A percentile compares a stretch with the other conserved stretches of the same genome.
Evolutionary conservation across 2,329 filamentous ascomycete species (phyloP).

Genomic region (Leptodontidium sp.): DNA sequence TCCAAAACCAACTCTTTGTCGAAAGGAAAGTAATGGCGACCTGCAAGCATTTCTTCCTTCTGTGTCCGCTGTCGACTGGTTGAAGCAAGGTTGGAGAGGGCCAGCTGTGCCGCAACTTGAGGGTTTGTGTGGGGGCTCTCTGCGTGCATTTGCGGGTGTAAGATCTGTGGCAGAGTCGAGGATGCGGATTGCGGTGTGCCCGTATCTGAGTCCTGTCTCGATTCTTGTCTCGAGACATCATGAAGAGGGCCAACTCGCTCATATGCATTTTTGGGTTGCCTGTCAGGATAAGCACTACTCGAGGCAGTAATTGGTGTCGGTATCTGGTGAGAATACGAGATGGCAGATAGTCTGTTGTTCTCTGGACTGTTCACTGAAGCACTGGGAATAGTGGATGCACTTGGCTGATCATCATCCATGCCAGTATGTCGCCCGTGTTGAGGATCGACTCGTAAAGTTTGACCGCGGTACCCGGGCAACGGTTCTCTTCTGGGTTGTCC

Average conservation of each 20-base stretch:
- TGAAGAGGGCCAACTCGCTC: slow-evolving; percentile 68
- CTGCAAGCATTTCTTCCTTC: slow-evolving; percentile 89
- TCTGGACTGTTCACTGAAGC: slow-evolving; percentile 66
- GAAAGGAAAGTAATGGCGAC: slow-evolving; percentile 81
- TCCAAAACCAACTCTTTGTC: slow-evolving; percentile 81
- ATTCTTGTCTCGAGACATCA: slow-evolving; percentile 63
- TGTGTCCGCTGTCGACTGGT: slow-evolving; percentile 62
- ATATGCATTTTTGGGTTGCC: slow-evolving; percentile 60
- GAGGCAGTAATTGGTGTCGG: slow-evolving; percentile 68
- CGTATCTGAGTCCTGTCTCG: slow-evolving; percentile 54
- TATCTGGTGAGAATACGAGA: slow-evolving; percentile 59
- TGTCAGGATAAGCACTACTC: slow-evolving; percentile 48
- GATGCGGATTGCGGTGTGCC: slow-evolving; percentile 52
- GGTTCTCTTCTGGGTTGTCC: slow-evolving; percentile 58
- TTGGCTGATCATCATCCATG: slow-evolving; percentile 65
- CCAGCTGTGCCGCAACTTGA: slow-evolving; percentile 46
- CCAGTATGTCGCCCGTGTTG: slow-evolving; percentile 62
- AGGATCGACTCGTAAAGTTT: slow-evolving; percentile 68
- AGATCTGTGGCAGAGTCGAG: slow-evolving; percentile 62
- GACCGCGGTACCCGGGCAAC: slow-evolving; percentile 67
- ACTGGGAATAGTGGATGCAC: slow-evolving; percentile 66
- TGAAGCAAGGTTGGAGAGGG: slow-evolving; percentile 45
- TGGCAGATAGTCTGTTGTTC: slow-evolving; percentile 64
- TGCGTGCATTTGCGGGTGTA: slow-evolving; percentile 44
- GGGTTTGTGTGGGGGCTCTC: slow-evolving; percentile 44